Evolutionary conservation across 208 protist species (phyloP).

Genomic region (Naegleria lovaniensis): DNA sequence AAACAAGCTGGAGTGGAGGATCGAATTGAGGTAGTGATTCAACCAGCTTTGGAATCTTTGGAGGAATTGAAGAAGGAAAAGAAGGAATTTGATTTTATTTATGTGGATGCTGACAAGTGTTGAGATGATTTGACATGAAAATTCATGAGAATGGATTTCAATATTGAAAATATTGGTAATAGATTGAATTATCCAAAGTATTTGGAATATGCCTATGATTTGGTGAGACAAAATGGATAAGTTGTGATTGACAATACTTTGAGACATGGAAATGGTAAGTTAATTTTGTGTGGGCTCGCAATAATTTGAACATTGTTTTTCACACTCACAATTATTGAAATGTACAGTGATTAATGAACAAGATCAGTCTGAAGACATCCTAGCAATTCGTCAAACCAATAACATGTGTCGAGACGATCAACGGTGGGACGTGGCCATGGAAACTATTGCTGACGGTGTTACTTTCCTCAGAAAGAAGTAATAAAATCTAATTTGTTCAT

Average conservation of each 20-base stretch:
- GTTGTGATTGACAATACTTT: conserved; percentile 59
- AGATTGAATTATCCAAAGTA: conserved; percentile 55
- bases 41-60: conserved; percentile 47
- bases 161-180: too few relatives aligned
- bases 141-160: too few relatives aligned
- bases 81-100: conserved; percentile 59
- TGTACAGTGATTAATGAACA: conserved; percentile 38
- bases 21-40: conserved; percentile 53
- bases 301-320: too few relatives aligned
- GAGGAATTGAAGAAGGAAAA: conserved; percentile 40
- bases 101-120: conserved; percentile 58
- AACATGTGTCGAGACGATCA: conserved; percentile 47
- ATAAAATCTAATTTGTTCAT: too few relatives aligned
- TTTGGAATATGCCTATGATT: conserved; percentile 50
- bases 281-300: too few relatives aligned
- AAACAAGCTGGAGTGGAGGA: conserved; percentile 47
- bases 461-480: conserved; percentile 47
- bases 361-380: conserved; percentile 4
- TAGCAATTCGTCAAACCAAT: conserved; percentile 44
- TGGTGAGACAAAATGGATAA: conserved; percentile 49
- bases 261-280: conserved; percentile 34
- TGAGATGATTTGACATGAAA: too few relatives aligned
- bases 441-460: conserved; percentile 49
- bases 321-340: too few relatives aligned
- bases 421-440: conserved; percentile 54